Evolutionary conservation across 352 stramenopile species (phyloP), one percentile per base, ranked within the genome.

Genomic region (Phytopythium montanum): DNA sequence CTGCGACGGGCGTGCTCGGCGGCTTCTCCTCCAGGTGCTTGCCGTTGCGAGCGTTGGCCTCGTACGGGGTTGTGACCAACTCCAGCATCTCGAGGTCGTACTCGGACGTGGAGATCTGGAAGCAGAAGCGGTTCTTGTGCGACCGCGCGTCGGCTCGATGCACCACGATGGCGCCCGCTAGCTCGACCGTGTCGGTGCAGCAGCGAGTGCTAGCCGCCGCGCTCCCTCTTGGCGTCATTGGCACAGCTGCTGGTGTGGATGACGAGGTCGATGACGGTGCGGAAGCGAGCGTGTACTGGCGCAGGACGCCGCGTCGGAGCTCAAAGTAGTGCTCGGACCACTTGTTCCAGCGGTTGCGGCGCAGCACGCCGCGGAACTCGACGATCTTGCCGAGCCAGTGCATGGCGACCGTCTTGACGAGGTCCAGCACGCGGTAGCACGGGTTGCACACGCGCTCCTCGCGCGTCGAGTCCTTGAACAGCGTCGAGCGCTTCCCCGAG

Each of bases 291-390:
- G 76, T 87, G 51, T 87, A 94, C 59, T 95, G 86, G 59, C 87
- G 90, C 18, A 95, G 53, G 5, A 92, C 70, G 12, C 83, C 83
- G 9, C 75, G 75, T 21, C 85, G 82, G 46, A 95, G 74, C 33
- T 93, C 86, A 36, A 78, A 95, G 52, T 90, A 93, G 59, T 91
- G 77, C 53, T 95, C 86, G 13, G 53, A 81, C 83, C 86, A 95
- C 72, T 92, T 92, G 69, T 88, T 79, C 49, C 69, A 75, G 0
- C 81, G 73, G 60, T 87, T 84, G 61, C 85, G 85, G 12, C 85
- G 82, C 9, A 94, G 61, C 1, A 91, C 68, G 10, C 79, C 83
- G 12, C 77, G 75, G 55, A 88, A 92, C 51, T 92, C 77, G 7
- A 95, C 73, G 18, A 92, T 65, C 10, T 70, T 65, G 13, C 72